Base-by-base conservation (phyloP, 495 filamentous ascomycete genomes). In the Penicillium egyptiacum region DNA sequence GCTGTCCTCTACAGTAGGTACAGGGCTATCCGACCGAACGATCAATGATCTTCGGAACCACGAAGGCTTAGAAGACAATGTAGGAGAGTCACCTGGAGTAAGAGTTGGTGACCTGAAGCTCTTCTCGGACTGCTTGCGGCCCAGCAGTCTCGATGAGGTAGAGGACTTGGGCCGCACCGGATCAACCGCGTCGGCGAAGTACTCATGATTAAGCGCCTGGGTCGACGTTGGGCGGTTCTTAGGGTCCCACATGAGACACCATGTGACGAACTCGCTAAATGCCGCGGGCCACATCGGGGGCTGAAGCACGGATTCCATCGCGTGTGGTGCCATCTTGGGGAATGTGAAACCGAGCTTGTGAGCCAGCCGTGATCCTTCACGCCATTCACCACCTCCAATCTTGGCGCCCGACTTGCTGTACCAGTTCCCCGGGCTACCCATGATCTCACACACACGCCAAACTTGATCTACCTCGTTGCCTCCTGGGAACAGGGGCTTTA, bases 241-340 rank as follows among this genome's bases (percentile, higher is more conserved):
- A 16, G 95, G 95, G 73, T 99, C 95, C 95, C 95, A 99, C 94
- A 98, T 96, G 57, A 99, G 74, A 75, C 95, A 99, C 92, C 92
- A 96, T 2, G 95, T 98, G 47, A 99, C 95, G 65, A 99, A 97
- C 28, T 92, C 81, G 62, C 85, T 86, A 28, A 99, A 81, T 33
- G 90, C 89, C 1, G 86, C 76, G 4, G 95, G 94, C 95, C 95
- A 99, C 67, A 94, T 89, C 14, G 95, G 91, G 5, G 88, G 64
- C 60, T 90, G 90, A 5, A 98, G 81, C 60, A 98, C 95, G 26
- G 88, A 91, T 58, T 97, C 94, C 89, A 99, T 94, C 5, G 92
- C 83, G 68, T 97, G 93, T 20, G 95, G 95, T 40, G 94, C 91
- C 95, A 99, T 99, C 87, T 88, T 98, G 48, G 95, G 95, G 76